Evolutionary conservation across 2,329 filamentous ascomycete species (phyloP).

Genomic region (Fusarium nygamai): DNA sequence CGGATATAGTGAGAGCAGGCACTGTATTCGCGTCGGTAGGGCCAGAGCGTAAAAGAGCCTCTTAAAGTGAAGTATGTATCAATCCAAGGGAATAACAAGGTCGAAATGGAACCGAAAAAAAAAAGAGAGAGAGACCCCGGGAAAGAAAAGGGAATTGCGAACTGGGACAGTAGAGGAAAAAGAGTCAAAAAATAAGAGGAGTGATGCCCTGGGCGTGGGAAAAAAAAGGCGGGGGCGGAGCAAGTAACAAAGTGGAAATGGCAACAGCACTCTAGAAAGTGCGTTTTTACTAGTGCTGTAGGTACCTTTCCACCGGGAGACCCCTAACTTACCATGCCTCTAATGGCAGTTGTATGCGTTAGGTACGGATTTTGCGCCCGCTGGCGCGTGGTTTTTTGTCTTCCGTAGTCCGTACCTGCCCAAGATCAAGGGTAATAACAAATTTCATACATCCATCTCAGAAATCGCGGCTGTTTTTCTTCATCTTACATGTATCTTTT

Average conservation of each 20-base stretch:
- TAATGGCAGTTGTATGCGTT: slow-evolving; percentile 36
- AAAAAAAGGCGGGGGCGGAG: slow-evolving; percentile 45
- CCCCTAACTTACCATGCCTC: slow-evolving; percentile 33
- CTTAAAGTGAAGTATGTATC: neutral
- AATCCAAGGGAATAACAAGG: slow-evolving; percentile 35
- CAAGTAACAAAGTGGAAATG: slow-evolving; percentile 23
- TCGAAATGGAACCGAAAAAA: neutral
- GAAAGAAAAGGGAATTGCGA: slow-evolving; percentile 44
- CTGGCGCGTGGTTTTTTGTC: slow-evolving; percentile 28
- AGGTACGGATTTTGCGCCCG: slow-evolving; percentile 21
- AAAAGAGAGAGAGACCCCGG: slow-evolving; percentile 33
- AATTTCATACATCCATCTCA: slow-evolving; percentile 15
- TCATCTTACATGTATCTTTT: slow-evolving; percentile 12
- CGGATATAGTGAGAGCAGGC: neutral
- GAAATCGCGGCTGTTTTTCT: slow-evolving; percentile 24
- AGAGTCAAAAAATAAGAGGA: slow-evolving; percentile 36
- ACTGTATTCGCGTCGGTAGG: neutral
- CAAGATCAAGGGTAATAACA: slow-evolving; percentile 12
- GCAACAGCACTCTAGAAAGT: slow-evolving; percentile 7
- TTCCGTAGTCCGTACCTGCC: slow-evolving; percentile 14
- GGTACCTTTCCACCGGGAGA: slow-evolving; percentile 13
- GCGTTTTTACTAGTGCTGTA: neutral
- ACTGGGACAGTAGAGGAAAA: slow-evolving; percentile 28
- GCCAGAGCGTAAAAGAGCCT: slow-evolving; percentile 3
- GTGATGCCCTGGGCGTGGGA: slow-evolving; percentile 17